A percentile compares a stretch with the other conserved stretches of the same genome.
Evolutionary conservation across 2,329 filamentous ascomycete genomes (phyloP).

Genomic region (Aspergillus intermedius): DNA sequence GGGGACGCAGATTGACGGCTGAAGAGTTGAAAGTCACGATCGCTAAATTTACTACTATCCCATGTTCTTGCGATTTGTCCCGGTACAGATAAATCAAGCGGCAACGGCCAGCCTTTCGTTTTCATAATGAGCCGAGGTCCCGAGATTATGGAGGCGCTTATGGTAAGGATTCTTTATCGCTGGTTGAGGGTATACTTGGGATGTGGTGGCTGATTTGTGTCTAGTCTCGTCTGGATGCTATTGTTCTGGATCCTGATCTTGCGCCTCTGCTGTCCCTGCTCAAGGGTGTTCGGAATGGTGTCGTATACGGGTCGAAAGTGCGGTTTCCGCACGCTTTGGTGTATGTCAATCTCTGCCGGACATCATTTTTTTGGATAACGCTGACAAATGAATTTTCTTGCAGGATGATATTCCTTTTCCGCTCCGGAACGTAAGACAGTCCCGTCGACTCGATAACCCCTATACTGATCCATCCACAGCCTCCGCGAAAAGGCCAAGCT

Average conservation of each 20-base stretch:
- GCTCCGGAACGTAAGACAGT: conserved; percentile 66
- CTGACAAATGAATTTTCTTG: conserved; percentile 9
- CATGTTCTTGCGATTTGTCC: conserved; percentile 9
- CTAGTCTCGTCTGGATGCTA: conserved; percentile 64
- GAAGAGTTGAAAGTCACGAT: too few relatives aligned
- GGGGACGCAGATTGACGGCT: conserved; percentile 2
- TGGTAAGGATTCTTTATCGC: conserved; percentile 17
- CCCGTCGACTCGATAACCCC: conserved; percentile 14
- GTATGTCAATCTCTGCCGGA: conserved; percentile 34
- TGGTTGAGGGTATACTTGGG: neutral
- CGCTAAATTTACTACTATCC: neutral
- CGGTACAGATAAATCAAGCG: conserved; percentile 4
- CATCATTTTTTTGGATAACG: neutral
- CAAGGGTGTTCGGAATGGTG: conserved; percentile 93
- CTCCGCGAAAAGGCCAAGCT: conserved; percentile 70
- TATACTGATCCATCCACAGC: conserved; percentile 23
- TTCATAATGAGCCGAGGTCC: conserved; percentile 22
- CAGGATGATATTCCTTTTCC: conserved; percentile 95
- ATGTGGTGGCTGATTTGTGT: neutral
- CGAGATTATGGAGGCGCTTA: conserved; percentile 29
- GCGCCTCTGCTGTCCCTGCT: conserved; percentile 77
- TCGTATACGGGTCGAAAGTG: conserved; percentile 94
- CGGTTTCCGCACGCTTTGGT: conserved; percentile 97
- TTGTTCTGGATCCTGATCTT: conserved; percentile 76
- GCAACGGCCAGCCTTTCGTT: neutral